These are phyloP conservation scores for Leucaena leucocephala DNA, from an alignment of 306 rosid species.

Conservation along the genomic window DNA sequence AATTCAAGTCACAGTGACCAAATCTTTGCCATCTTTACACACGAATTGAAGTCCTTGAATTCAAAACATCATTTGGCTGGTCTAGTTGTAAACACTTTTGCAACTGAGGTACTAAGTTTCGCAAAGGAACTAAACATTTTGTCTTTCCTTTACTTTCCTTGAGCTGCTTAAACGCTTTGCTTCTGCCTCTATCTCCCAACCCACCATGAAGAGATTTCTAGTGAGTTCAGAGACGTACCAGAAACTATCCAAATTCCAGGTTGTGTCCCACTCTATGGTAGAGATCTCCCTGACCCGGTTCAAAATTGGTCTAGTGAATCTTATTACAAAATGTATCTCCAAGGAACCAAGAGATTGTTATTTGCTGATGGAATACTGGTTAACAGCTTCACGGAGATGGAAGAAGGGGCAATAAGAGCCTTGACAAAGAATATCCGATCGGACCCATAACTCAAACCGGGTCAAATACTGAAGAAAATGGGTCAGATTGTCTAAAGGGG, in stretches of 20 bases:
- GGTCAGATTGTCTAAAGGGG: neutral
- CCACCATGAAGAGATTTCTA: slow-evolving; percentile 17
- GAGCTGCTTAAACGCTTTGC: slow-evolving; percentile 24
- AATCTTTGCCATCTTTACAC: slow-evolving; percentile 20
- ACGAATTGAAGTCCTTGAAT: slow-evolving; percentile 19
- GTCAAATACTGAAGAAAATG: neutral
- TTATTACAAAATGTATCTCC: no score
- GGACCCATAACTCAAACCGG: slow-evolving; percentile 40
- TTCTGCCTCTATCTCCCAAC: slow-evolving; percentile 11
- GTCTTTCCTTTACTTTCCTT: slow-evolving; percentile 30
- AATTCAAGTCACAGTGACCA: slow-evolving; percentile 25
- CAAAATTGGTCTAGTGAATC: slow-evolving; percentile 32
- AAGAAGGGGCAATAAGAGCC: no score
- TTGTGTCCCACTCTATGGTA: slow-evolving; percentile 35
- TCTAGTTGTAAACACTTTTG: slow-evolving; percentile 31
- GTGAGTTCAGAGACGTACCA: slow-evolving; percentile 22
- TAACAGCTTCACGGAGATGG: no score
- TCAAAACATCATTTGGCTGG: slow-evolving; percentile 26
- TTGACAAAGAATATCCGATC: slow-evolving; percentile 23
- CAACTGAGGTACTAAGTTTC: slow-evolving; percentile 21
- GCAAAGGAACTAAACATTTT: slow-evolving; percentile 36
- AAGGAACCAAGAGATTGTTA: no score
- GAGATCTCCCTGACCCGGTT: slow-evolving; percentile 30
- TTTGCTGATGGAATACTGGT: no score
- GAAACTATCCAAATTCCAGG: slow-evolving; percentile 40